phyloP scores from a whole-genome alignment of 805 yeast genomes.

The Nakazawaea molendinolei region DNA sequence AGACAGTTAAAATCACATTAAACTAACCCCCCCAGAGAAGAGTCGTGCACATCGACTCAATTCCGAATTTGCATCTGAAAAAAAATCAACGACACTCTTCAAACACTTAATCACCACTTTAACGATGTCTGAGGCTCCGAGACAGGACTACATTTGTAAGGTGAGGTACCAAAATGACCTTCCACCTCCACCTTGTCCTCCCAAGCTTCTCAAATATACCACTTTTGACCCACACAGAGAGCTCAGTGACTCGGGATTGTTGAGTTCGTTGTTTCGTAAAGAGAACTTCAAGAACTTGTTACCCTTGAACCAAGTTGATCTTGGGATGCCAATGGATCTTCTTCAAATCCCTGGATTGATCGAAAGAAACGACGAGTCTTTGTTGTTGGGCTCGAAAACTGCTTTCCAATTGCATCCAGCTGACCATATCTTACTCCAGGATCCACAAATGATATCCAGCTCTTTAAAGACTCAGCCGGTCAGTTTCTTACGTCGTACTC shows the following conservation, averaged over 20 bases:
- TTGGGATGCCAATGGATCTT: slow-evolving; percentile 76
- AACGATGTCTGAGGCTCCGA: slow-evolving; percentile 18
- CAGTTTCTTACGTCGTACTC: slow-evolving; percentile 86
- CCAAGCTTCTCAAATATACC: slow-evolving; percentile 64
- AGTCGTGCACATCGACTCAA: too few species aligned
- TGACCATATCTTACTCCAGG: slow-evolving; percentile 71
- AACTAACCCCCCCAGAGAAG: too few species aligned
- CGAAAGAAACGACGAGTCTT: slow-evolving; percentile 48
- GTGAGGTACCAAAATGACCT: slow-evolving; percentile 78
- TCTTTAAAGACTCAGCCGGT: slow-evolving; percentile 19
- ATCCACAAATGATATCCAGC: slow-evolving; percentile 52
- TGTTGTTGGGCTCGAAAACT: slow-evolving; percentile 26
- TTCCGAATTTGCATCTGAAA: too few species aligned
- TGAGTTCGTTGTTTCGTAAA: slow-evolving; percentile 68
- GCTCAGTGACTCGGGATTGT: slow-evolving; percentile 44
- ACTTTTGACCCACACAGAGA: slow-evolving; percentile 34
- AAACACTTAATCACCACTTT: neutral
- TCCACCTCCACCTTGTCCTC: slow-evolving; percentile 92
- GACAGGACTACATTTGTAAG: slow-evolving; percentile 76
- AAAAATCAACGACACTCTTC: neutral
- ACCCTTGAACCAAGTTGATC: slow-evolving; percentile 47
- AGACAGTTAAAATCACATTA: too few species aligned
- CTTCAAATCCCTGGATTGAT: slow-evolving; percentile 60
- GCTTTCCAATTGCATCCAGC: slow-evolving; percentile 53
- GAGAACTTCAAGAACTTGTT: slow-evolving; percentile 64